Conservation (phyloP, 2,329 filamentous ascomycete genomes). For the Pezicula radicicola region DNA sequence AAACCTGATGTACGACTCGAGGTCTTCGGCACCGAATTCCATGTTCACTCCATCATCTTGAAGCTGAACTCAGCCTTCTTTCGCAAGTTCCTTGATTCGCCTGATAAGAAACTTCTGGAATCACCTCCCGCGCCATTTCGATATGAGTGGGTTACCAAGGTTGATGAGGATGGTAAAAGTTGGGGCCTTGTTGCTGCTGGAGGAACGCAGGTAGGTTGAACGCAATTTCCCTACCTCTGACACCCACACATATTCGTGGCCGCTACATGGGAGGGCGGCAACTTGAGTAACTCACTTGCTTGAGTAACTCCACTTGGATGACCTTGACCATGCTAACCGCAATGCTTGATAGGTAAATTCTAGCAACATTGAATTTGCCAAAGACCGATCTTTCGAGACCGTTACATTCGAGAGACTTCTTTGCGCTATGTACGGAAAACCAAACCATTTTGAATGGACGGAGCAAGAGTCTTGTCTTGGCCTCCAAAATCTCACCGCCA, state of each 20-base stretch:
- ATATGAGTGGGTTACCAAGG: slow-evolving; percentile 10
- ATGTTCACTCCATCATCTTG: slow-evolving; percentile 6
- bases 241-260: too few species aligned
- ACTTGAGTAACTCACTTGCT: too few species aligned
- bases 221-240: too few species aligned
- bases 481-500: background rate
- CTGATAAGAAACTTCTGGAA: slow-evolving; percentile 2
- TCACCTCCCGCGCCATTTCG: background rate
- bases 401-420: slow-evolving; percentile 7
- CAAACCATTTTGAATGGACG: background rate
- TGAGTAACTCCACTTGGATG: too few species aligned
- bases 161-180: slow-evolving; percentile 6
- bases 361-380: background rate
- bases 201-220: background rate
- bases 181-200: slow-evolving; percentile 2
- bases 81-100: slow-evolving; percentile 8
- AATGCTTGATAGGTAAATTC: too few species aligned
- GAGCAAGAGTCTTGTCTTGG: background rate
- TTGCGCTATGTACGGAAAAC: background rate
- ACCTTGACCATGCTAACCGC: too few species aligned
- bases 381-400: background rate
- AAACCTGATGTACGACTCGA: slow-evolving; percentile 10
- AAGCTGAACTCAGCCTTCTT: slow-evolving; percentile 11
- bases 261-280: too few species aligned
- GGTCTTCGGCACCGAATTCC: slow-evolving; percentile 12